Evolutionary conservation across 169 alveolate species (phyloP).

Genomic region (Sarcocystis neurona): DNA sequence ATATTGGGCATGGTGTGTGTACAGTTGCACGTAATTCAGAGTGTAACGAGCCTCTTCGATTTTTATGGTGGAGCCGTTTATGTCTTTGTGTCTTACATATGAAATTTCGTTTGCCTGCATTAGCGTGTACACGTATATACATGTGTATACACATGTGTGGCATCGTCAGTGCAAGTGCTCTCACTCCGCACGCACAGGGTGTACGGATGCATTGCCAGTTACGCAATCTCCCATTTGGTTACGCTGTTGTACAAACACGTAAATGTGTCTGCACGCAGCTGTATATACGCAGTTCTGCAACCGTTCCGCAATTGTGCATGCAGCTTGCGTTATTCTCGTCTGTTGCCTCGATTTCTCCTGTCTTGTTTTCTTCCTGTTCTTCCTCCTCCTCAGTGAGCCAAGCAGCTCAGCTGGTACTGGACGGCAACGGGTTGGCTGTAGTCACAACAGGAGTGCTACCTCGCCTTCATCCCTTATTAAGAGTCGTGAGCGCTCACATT

Average conservation of each 20-base stretch:
- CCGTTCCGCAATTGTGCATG: too few species aligned
- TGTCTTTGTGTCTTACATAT: too few species aligned
- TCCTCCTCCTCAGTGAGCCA: not conserved
- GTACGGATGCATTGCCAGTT: too few species aligned
- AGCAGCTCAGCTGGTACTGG: not conserved
- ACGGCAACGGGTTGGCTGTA: not conserved
- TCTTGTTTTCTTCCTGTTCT: not conserved
- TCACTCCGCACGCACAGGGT: too few species aligned
- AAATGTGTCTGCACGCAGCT: not conserved
- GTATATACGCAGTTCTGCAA: not conserved
- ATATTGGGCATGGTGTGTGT: too few species aligned
- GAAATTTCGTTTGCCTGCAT: too few species aligned
- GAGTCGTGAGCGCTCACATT: not conserved
- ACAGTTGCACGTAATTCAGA: too few species aligned
- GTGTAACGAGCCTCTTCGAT: too few species aligned
- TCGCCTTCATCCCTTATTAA: not conserved
- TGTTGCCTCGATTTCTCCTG: not conserved
- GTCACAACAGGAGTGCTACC: constrained; percentile 1
- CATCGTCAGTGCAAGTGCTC: too few species aligned
- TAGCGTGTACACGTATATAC: not conserved
- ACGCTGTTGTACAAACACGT: not conserved
- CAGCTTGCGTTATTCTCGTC: not conserved
- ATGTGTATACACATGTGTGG: not conserved
- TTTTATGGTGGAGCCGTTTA: too few species aligned
- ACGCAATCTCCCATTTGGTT: not conserved